These are phyloP conservation scores for Elsinoe necatrix DNA, from an alignment of 2,329 filamentous ascomycete genomes.

Conservation along the genomic window DNA sequence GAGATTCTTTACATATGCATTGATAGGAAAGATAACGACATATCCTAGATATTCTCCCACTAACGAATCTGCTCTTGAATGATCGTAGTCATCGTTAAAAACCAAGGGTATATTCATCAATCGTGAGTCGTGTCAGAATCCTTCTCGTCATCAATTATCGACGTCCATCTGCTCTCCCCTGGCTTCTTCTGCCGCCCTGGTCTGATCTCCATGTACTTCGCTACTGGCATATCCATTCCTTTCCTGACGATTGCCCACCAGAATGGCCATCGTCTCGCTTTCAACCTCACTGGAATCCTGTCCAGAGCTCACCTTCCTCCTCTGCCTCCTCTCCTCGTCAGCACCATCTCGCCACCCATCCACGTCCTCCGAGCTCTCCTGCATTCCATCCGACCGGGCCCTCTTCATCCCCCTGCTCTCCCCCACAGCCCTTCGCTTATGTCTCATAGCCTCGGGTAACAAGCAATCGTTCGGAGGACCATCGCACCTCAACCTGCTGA, in stretches of 20 bases:
- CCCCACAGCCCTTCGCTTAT: background rate
- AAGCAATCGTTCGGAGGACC: background rate
- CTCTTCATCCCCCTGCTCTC: background rate
- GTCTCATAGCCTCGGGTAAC: background rate
- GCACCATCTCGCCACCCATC: constrained; percentile 17
- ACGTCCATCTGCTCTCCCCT: background rate
- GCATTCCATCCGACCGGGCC: background rate
- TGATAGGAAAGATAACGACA: no score
- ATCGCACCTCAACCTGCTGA: background rate
- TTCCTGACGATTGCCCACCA: no score
- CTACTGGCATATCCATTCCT: background rate
- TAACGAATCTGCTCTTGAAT: no score
- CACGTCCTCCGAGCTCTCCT: background rate
- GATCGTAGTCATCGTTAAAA: background rate
- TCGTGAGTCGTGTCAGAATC: background rate
- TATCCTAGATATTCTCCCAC: no score
- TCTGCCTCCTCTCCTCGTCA: constrained; percentile 17
- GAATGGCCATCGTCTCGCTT: no score
- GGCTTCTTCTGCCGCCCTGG: background rate
- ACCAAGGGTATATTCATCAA: background rate
- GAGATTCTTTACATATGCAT: no score
- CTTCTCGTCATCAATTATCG: background rate
- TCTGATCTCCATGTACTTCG: background rate
- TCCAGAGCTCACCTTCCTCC: background rate
- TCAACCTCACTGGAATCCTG: no score